These are phyloP conservation scores for Coemansia sp. DNA, from an alignment of 192 early-diverging fungal genomes.

Conservation along the genomic window DNA sequence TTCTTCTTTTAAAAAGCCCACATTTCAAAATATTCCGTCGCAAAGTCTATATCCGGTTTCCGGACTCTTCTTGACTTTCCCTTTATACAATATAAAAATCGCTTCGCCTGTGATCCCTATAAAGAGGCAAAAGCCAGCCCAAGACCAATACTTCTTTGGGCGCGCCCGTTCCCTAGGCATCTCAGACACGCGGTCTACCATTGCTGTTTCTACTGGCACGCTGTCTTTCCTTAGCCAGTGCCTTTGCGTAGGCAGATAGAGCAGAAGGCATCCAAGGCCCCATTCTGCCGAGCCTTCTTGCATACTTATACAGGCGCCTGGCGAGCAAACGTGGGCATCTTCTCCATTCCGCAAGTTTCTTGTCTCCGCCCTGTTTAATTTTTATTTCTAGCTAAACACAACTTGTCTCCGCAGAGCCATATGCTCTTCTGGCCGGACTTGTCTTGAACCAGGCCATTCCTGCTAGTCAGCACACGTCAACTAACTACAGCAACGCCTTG, in stretches of 20 bases:
- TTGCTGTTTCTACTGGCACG: too few relatives aligned
- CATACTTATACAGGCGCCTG: neutral
- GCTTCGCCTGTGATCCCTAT: neutral
- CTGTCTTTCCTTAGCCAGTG: too few relatives aligned
- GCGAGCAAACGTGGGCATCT: neutral
- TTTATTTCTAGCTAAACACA: neutral
- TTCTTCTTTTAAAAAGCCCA: neutral
- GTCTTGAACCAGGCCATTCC: neutral
- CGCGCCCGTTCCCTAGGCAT: neutral
- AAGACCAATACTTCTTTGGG: neutral
- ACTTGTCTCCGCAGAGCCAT: neutral
- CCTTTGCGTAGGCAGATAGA: too few relatives aligned
- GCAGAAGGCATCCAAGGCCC: neutral
- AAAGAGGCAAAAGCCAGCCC: neutral
- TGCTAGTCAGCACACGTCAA: neutral
- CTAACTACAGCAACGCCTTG: neutral
- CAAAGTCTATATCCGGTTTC: neutral
- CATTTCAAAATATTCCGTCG: neutral
- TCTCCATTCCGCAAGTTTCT: neutral
- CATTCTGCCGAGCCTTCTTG: neutral
- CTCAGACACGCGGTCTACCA: too few relatives aligned
- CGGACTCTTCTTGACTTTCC: neutral
- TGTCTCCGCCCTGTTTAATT: neutral
- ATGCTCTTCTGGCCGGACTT: neutral
- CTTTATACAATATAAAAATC: neutral